These are phyloP conservation scores for Sindora glabra DNA, from an alignment of 306 rosid genomes.

Conservation along the genomic window DNA sequence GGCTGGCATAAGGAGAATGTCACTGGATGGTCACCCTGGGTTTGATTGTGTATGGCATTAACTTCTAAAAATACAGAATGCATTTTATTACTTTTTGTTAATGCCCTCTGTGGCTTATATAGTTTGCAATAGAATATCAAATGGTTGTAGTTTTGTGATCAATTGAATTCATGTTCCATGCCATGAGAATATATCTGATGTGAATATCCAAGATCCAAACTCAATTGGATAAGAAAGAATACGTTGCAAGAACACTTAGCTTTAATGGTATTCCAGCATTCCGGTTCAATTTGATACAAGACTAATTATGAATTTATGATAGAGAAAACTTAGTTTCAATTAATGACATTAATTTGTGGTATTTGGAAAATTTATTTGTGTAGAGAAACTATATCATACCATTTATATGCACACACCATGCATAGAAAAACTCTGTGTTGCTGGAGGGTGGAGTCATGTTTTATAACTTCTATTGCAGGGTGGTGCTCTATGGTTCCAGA, in stretches of 20 bases:
- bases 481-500: slow-evolving; percentile 86
- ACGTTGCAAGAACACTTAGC: neutral
- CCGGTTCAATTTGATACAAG: too few species aligned
- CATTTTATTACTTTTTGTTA: neutral
- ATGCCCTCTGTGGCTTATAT: slow-evolving; percentile 11
- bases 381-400: neutral
- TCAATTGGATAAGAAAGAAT: slow-evolving; percentile 16
- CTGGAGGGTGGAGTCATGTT: slow-evolving; percentile 12
- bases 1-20: slow-evolving; percentile 77
- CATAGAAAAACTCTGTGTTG: neutral
- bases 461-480: slow-evolving; percentile 60
- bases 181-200: neutral
- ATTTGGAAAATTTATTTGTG: slow-evolving; percentile 7
- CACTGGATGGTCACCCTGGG: slow-evolving; percentile 72
- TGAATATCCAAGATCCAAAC: neutral
- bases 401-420: neutral
- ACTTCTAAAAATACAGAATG: neutral
- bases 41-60: slow-evolving; percentile 67
- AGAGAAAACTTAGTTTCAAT: too few species aligned
- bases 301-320: too few species aligned
- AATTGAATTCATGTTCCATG: slow-evolving; percentile 2
- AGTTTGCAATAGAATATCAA: neutral
- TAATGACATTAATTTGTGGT: neutral
- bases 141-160: neutral
- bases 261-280: slow-evolving; percentile 3